Evolutionary conservation across 805 yeast genomes (phyloP).

Genomic region (Sugiyamaella mastotermitis): DNA sequence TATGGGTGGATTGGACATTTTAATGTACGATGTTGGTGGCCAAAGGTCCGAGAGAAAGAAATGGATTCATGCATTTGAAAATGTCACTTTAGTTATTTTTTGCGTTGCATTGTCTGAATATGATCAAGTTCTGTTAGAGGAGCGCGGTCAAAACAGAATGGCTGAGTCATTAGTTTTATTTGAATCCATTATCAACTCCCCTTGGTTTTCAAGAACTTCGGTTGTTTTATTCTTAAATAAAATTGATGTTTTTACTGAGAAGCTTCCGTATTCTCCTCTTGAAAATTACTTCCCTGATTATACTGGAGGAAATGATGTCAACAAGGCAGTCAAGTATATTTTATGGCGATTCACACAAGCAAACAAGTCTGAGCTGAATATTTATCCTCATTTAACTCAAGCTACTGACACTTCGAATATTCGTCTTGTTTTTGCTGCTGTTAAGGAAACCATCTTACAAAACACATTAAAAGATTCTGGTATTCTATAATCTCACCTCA

Average conservation of each 20-base stretch:
- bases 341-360: conserved; percentile 84
- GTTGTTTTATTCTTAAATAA: conserved; percentile 83
- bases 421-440: conserved; percentile 77
- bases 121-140: conserved; percentile 80
- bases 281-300: conserved; percentile 85
- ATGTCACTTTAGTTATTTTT: conserved; percentile 81
- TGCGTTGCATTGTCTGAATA: conserved; percentile 90
- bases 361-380: conserved; percentile 72
- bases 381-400: conserved; percentile 86
- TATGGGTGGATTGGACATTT: conserved; percentile 61
- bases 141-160: conserved; percentile 59
- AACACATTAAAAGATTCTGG: conserved; percentile 74
- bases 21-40: conserved; percentile 85
- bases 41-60: conserved; percentile 93
- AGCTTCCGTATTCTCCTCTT: conserved; percentile 72
- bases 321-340: conserved; percentile 86
- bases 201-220: conserved; percentile 88
- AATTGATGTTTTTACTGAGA: conserved; percentile 84
- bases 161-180: conserved; percentile 79
- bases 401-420: conserved; percentile 92
- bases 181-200: conserved; percentile 84
- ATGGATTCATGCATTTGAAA: conserved; percentile 96
- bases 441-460: conserved; percentile 72
- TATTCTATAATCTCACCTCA: conserved; percentile 37
- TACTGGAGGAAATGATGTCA: conserved; percentile 82